phyloP scores from a whole-genome alignment of 106 monocot species.

The Acanthochlamys bracteata region DNA sequence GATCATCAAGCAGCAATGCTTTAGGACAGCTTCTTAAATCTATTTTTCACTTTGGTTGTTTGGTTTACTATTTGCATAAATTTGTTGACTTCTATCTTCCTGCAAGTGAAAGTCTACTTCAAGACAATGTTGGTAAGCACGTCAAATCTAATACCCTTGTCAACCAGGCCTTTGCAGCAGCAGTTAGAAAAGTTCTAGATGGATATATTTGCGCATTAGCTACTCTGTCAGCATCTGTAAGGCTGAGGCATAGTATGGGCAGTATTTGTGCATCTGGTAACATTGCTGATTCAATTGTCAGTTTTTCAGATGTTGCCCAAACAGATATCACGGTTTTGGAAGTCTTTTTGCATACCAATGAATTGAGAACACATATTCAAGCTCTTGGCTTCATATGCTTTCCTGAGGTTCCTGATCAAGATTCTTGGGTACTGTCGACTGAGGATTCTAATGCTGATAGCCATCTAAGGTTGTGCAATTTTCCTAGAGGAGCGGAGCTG shows the following conservation, averaged over 20 bases:
- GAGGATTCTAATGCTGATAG: conserved; percentile 27
- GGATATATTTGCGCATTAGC: conserved; percentile 66
- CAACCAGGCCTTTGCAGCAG: conserved; percentile 86
- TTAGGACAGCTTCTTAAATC: conserved; percentile 63
- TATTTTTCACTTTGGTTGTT: conserved; percentile 35
- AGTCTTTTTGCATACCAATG: conserved; percentile 72
- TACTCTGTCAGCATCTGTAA: conserved; percentile 67
- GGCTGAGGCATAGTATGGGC: conserved; percentile 40
- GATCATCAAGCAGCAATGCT: conserved; percentile 46
- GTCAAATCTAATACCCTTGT: conserved; percentile 38
- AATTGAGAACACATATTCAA: conserved; percentile 64
- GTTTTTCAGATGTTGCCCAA: conserved; percentile 21
- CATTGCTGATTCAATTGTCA: conserved; percentile 2
- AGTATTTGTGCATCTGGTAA: neutral
- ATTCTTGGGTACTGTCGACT: conserved; percentile 2
- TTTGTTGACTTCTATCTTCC: conserved; percentile 53
- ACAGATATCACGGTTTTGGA: conserved; percentile 73
- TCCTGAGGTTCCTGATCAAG: conserved; percentile 23
- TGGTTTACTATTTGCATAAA: conserved; percentile 41
- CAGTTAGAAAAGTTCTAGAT: conserved; percentile 66
- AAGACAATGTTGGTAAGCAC: conserved; percentile 1
- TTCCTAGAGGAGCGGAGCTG: conserved; percentile 81
- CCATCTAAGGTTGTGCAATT: conserved; percentile 39
- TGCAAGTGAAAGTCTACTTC: neutral
- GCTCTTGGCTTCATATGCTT: conserved; percentile 71